phyloP scores from a whole-genome alignment of 2,329 filamentous ascomycete species.

The Alternaria longipes region DNA sequence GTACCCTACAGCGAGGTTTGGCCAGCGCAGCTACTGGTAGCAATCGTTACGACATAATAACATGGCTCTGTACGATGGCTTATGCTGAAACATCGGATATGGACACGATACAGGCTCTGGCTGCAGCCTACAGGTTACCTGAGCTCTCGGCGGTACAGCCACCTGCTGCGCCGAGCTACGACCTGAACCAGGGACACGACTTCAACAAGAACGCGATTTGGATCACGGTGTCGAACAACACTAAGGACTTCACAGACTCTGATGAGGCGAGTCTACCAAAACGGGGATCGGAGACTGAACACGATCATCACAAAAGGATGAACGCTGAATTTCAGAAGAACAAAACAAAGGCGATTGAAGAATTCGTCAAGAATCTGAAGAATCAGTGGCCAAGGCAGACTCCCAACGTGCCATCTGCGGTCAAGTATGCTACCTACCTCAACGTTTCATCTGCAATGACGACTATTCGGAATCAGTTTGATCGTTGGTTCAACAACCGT shows the following conservation, averaged over 20 bases:
- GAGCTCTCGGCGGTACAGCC: constrained; percentile 14
- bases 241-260: constrained; percentile 17
- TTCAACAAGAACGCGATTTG: constrained; percentile 8
- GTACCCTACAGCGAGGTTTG: constrained; percentile 31
- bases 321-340: constrained; percentile 7
- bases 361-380: constrained; percentile 23
- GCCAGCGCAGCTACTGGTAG: not conserved
- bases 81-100: constrained; percentile 35
- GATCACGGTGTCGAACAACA: not conserved
- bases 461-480: constrained; percentile 23
- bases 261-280: constrained; percentile 27
- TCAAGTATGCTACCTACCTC: constrained; percentile 24
- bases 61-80: constrained; percentile 40
- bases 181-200: constrained; percentile 21
- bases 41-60: constrained; percentile 30
- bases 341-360: constrained; percentile 15
- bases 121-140: constrained; percentile 28
- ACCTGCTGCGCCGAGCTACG: constrained; percentile 12
- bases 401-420: constrained; percentile 16
- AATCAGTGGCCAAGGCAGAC: constrained; percentile 30
- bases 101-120: constrained; percentile 33
- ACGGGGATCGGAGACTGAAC: constrained; percentile 17
- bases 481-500: constrained; percentile 51
- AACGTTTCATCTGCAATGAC: constrained; percentile 23
- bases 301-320: constrained; percentile 20